phyloP scores from a whole-genome alignment of 306 rosid species.

The Bauhinia variegata region DNA sequence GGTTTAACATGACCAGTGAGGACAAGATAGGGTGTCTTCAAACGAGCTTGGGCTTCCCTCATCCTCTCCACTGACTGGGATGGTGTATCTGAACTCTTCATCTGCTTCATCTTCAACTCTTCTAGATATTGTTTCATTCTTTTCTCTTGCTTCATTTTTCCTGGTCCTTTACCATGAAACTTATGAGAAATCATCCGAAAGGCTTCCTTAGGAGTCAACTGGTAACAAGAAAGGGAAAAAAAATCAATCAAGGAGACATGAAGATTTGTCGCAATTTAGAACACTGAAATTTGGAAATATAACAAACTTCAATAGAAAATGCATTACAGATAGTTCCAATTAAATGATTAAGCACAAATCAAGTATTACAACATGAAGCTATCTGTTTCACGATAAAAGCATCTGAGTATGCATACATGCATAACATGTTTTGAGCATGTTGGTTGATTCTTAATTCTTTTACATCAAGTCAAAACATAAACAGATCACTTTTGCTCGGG shows the following conservation, averaged over 20 bases:
- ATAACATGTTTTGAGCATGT: slow-evolving; percentile 21
- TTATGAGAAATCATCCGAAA: slow-evolving; percentile 75
- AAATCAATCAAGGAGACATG: slow-evolving; percentile 29
- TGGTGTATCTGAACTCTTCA: slow-evolving; percentile 70
- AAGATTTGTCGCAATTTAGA: neutral
- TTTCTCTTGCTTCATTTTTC: slow-evolving; percentile 70
- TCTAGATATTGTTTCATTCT: slow-evolving; percentile 62
- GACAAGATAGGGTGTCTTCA: slow-evolving; percentile 86
- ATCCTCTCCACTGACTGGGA: slow-evolving; percentile 82
- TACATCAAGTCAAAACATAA: slow-evolving; percentile 19
- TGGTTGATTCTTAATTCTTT: neutral
- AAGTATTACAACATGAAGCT: neutral
- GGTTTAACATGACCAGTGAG: slow-evolving; percentile 95
- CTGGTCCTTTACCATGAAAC: slow-evolving; percentile 79
- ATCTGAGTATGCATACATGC: slow-evolving; percentile 7
- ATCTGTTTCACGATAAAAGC: neutral
- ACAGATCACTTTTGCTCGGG: slow-evolving; percentile 1
- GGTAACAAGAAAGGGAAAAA: slow-evolving; percentile 41
- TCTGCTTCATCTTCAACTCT: slow-evolving; percentile 64
- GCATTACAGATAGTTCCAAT: slow-evolving; percentile 10
- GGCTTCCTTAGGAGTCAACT: slow-evolving; percentile 97
- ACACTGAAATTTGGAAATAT: slow-evolving; percentile 31
- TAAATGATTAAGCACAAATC: slow-evolving; percentile 5
- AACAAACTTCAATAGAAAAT: slow-evolving; percentile 15
- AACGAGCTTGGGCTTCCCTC: slow-evolving; percentile 90